Base-by-base conservation (phyloP, 2,329 filamentous ascomycete species). In the Colletotrichum sojae region DNA sequence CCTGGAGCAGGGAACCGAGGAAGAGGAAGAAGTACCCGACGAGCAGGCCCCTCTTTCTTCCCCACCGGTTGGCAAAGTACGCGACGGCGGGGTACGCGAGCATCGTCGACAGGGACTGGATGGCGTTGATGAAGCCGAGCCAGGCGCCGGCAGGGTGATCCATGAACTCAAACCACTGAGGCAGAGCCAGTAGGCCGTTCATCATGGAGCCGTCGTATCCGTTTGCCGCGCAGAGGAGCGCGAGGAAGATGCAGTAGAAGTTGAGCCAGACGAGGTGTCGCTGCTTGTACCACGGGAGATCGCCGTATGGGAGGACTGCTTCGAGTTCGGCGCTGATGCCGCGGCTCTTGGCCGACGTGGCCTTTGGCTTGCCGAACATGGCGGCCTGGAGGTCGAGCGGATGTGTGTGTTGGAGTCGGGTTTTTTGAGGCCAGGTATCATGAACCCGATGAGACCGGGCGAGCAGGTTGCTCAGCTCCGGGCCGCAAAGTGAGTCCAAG, bases 181-280 rank as follows among this genome's bases (percentile, higher is more conserved):
- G 86, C n/a, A 89, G 74, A 62, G 89, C 88, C 68, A 88, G 86
- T 25, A 90, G 79, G 0, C 85, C 86, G 69, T 88, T 88, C 76
- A 88, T 79, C 79, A 89, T 85, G 3, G 83, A 86, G 2, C 83
- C 82, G 64, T 86, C 83, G 63, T 84, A 84, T 27, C 82, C 79
- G 40, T 69, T 69, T 5, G 67, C 62, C n/a, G 67, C 56, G 8
- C 51, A 52, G 1, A 66, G 27, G 4, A 69, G 52, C 0, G 39
- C 52, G 25, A 67, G 15, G 45, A 48, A 62, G 22, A 67, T 22
- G 36, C 40, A 46, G 20, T 67, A 67, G 40, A 40, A 57, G 64
- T 67, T 67, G 57, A 67, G 64, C 20, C 46, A 25, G 6, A 60
- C 16, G 3, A 67, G 52, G 18, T 67, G 64, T 6, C 49, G 49